Evolutionary conservation across 257 asterid genomes (phyloP).

Genomic region (Fraxinus quadrangulata): DNA sequence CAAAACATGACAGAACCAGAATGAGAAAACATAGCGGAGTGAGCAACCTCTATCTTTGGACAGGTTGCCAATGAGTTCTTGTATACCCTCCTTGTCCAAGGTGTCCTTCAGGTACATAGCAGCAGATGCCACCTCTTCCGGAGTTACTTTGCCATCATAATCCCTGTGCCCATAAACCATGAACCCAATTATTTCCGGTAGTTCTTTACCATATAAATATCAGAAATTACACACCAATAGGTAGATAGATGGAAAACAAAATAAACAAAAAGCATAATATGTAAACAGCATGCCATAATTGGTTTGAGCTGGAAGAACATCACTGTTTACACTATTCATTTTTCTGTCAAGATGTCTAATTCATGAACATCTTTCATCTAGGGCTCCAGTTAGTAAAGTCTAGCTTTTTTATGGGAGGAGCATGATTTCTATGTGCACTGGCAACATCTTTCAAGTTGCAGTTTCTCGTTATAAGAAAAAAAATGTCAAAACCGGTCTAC

Average conservation of each 20-base stretch:
- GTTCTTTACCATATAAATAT: constrained; percentile 7
- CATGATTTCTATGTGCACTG: background rate
- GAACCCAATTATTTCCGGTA: constrained; percentile 18
- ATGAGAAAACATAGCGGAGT: constrained; percentile 10
- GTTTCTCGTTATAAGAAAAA: background rate
- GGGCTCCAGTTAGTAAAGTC: background rate
- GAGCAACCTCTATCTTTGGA: constrained; percentile 91
- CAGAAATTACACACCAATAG: background rate
- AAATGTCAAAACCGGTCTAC: background rate
- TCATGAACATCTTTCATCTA: background rate
- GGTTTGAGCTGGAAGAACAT: constrained; percentile 4
- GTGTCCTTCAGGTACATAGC: constrained; percentile 92
- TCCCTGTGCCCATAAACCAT: constrained; percentile 50
- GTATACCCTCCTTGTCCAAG: constrained; percentile 87
- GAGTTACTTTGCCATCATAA: constrained; percentile 94
- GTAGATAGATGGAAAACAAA: background rate
- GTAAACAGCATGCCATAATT: background rate
- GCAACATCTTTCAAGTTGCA: constrained; percentile 1
- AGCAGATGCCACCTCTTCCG: constrained; percentile 98
- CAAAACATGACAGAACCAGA: constrained; percentile 15
- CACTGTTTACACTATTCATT: background rate
- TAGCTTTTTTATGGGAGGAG: background rate
- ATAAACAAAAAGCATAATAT: background rate
- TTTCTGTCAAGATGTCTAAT: constrained; percentile 2
- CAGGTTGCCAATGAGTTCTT: constrained; percentile 75